Evolutionary conservation across 768 basidiomycete genomes (phyloP).

Genomic region (Hebeloma cylindrosporum): DNA sequence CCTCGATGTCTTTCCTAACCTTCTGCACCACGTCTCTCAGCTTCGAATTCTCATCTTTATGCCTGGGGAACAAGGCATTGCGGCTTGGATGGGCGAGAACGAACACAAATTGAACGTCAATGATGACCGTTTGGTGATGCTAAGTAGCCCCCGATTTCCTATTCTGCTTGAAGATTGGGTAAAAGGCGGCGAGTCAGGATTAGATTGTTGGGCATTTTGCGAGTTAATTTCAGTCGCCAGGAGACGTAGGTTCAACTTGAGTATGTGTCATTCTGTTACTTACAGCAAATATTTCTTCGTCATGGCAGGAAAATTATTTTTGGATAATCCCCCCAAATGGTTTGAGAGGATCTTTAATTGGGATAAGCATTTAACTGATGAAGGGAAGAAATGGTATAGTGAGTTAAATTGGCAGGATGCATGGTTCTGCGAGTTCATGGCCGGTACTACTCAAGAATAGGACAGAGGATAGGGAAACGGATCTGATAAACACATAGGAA

Average conservation of each 20-base stretch:
- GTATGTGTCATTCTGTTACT: background rate
- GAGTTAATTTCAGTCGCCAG: background rate
- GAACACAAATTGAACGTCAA: background rate
- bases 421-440: too few species aligned
- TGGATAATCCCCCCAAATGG: background rate
- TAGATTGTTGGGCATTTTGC: background rate
- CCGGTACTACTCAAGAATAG: too few species aligned
- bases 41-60: background rate
- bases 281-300: background rate
- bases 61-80: background rate
- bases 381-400: conserved; percentile 1
- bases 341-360: background rate
- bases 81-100: too few species aligned
- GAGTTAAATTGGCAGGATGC: too few species aligned
- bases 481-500: too few species aligned
- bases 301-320: background rate
- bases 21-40: background rate
- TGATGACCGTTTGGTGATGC: conserved; percentile 1
- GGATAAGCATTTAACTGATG: background rate
- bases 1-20: background rate
- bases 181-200: background rate
- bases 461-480: too few species aligned
- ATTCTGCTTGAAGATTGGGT: background rate
- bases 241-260: background rate
- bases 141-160: too few species aligned